Base-by-base conservation (phyloP, 345 rosid genomes). In the Rubroshorea leprosula region DNA sequence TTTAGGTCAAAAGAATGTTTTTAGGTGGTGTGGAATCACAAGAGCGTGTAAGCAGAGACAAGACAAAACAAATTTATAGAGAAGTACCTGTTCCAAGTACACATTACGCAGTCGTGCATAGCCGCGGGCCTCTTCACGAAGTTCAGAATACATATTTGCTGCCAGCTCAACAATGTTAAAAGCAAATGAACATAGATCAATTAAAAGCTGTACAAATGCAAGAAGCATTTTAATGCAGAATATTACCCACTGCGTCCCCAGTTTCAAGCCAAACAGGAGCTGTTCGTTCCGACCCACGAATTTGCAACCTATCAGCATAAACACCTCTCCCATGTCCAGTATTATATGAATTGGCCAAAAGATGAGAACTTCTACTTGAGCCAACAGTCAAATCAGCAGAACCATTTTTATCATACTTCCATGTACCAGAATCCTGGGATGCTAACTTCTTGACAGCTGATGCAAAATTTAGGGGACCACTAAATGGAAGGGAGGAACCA, bases 181-280 rank as follows among this genome's bases (percentile, higher is more conserved):
- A 35, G 70, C 75, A 78, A 60, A 68, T 57, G 75, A 15, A 56
- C 18, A 47, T 39, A 9, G 54, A 56, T 55, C 60, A 17, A 52
- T 8, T 17, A 20, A 62, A 62, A 43, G 4, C 18, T 27, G 35
- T 43, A 68, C 19, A 67, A 67, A 63, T 57, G 59, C 62, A 64
- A 64, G 62, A 75, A 31, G 58, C 61, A 29, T 64, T 63, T 51
- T 45, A 61, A 63, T 58, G 65, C 64, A 64, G 73, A 72, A 76
- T 51, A 72, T 80, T 94, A 94, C 97, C 99, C 66, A 94, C 99
- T 55, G 95, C 84, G 61, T 94, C 99, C 65, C 99, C 97, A 26
- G 99, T 94, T 76, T 94, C 97, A 69, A 94, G 87, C 99, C 96
- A 94, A 31, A 80, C 77, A 68, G 97, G 97, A 73, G 99, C 64